Percentiles rank a stretch among this genome's conserved stretches.
Conservation (phyloP, 78 protist genomes). For the Cyanophora paradoxa region DNA sequence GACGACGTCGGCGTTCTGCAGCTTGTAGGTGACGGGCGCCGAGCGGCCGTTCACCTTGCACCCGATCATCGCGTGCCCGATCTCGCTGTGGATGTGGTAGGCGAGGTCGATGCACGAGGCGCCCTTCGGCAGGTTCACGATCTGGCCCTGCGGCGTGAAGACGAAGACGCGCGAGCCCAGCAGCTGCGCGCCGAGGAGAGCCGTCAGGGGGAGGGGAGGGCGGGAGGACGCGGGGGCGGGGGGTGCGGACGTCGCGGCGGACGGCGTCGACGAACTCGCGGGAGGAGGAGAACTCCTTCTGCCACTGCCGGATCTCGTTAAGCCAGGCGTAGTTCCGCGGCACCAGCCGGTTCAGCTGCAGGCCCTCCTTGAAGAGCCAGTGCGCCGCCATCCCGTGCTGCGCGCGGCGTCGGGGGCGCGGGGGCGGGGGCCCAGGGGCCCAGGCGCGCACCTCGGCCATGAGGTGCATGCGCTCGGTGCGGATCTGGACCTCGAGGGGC, state of each 20-base stretch:
- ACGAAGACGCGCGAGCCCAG: conserved; percentile 19
- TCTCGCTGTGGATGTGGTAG: neutral
- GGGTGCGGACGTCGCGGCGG: too few species aligned
- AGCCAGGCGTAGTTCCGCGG: conserved; percentile 10
- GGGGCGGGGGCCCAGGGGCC: too few species aligned
- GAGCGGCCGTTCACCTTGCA: neutral
- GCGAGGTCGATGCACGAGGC: conserved; percentile 1
- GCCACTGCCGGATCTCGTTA: neutral
- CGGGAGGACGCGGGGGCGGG: too few species aligned
- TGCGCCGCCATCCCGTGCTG: conserved; percentile 13
- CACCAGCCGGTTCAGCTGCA: neutral
- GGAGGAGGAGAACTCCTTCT: neutral
- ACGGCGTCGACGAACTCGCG: too few species aligned
- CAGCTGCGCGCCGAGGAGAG: conserved; percentile 4
- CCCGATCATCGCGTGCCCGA: too few species aligned
- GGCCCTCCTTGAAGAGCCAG: conserved; percentile 12
- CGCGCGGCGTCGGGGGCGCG: too few species aligned
- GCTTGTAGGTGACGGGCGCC: neutral
- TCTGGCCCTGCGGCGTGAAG: conserved; percentile 6
- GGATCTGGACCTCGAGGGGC: conserved; percentile 6
- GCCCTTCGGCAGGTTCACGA: conserved; percentile 4
- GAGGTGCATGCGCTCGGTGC: neutral
- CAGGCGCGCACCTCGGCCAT: too few species aligned
- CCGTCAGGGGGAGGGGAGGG: too few species aligned
- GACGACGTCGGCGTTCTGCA: conserved; percentile 8